Evolutionary conservation across 345 rosid species (phyloP).

Genomic region (Sapria himalayana): DNA sequence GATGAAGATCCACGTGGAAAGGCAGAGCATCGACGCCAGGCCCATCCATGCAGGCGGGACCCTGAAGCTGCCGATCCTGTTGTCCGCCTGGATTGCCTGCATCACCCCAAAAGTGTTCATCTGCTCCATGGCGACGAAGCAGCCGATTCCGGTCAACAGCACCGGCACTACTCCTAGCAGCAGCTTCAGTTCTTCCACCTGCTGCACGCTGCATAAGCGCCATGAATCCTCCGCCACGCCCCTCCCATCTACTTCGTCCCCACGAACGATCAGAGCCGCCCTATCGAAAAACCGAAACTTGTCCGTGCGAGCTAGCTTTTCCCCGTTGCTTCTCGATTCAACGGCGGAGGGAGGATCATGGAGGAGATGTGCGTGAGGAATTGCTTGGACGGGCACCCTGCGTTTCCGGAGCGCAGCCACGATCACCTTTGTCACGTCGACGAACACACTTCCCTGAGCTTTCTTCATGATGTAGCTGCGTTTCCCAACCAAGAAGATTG

Average conservation of each 20-base stretch:
- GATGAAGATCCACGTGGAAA: slow-evolving; percentile 37
- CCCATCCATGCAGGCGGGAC: slow-evolving; percentile 59
- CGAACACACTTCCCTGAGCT: slow-evolving; percentile 38
- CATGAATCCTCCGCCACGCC: slow-evolving; percentile 25
- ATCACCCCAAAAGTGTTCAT: slow-evolving; percentile 40
- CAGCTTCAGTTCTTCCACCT: slow-evolving; percentile 41
- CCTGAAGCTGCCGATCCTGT: slow-evolving; percentile 18
- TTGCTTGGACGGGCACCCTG: not conserved
- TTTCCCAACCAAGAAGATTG: slow-evolving; percentile 32
- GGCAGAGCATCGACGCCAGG: slow-evolving; percentile 34
- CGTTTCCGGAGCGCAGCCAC: slow-evolving; percentile 26
- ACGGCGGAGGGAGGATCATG: slow-evolving; percentile 18
- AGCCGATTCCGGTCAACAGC: slow-evolving; percentile 39
- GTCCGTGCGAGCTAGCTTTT: slow-evolving; percentile 14
- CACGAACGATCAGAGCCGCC: slow-evolving; percentile 25
- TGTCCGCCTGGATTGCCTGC: slow-evolving; percentile 34
- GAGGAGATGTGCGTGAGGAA: not conserved
- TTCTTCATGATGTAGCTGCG: slow-evolving; percentile 22
- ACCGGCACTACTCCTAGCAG: slow-evolving; percentile 29
- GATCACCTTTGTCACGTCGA: slow-evolving; percentile 30
- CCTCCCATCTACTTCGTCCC: slow-evolving; percentile 23
- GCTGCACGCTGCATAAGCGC: slow-evolving; percentile 40
- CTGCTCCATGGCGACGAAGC: slow-evolving; percentile 47
- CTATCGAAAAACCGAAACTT: slow-evolving; percentile 31
- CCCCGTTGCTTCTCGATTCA: slow-evolving; percentile 2